phyloP scores from a whole-genome alignment of 768 basidiomycete genomes.

The Trametes cingulata region DNA sequence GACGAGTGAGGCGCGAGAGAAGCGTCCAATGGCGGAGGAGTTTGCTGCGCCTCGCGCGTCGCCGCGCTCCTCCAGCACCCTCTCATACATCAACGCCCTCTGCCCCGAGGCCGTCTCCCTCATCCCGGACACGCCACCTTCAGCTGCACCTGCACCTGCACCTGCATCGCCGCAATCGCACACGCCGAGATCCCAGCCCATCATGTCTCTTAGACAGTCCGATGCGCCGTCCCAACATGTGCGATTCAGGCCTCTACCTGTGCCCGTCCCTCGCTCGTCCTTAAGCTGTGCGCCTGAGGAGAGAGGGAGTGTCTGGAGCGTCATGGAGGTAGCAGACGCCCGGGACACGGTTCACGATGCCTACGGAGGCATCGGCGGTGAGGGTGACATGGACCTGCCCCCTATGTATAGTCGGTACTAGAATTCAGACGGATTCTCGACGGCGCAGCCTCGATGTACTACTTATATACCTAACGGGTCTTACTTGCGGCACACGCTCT shows the following conservation, averaged over 20 bases:
- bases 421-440: neutral
- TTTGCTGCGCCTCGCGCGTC: neutral
- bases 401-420: constrained; percentile 6
- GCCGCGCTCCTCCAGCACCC: neutral
- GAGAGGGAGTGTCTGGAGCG: constrained; percentile 3
- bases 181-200: too few relatives aligned
- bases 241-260: neutral
- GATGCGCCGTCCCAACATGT: neutral
- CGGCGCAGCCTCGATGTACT: neutral
- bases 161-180: too few relatives aligned
- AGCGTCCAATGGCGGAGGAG: neutral
- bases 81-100: constrained; percentile 5
- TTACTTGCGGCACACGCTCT: too few relatives aligned
- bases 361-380: neutral
- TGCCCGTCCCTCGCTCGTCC: neutral
- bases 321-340: neutral
- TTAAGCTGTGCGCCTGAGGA: neutral
- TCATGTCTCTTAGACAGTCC: too few relatives aligned
- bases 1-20: too few relatives aligned
- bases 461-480: too few relatives aligned
- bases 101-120: neutral
- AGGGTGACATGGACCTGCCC: neutral
- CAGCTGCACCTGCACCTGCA: too few relatives aligned
- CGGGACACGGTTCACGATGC: neutral
- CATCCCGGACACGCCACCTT: neutral